Evolutionary conservation across 2,329 filamentous ascomycete species (phyloP), one percentile per base, ranked within the genome.

Genomic region (Ophiostoma sp.): DNA sequence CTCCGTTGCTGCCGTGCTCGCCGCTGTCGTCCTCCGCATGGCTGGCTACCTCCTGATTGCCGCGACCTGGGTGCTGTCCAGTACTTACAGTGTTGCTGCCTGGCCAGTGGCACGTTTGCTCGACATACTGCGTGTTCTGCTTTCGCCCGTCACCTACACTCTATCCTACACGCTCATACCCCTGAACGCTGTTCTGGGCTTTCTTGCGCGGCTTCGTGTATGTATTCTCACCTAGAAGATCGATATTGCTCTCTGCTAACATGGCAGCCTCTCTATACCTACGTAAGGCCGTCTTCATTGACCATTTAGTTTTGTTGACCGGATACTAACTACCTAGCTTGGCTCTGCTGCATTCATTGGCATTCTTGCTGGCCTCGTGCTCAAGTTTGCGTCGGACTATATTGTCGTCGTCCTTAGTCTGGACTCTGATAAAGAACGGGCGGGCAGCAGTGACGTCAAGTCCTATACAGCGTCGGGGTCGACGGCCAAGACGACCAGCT

Each of bases 321-420:
- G 38, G 9, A 40, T n/a, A 63, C 58, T 63, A 42, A 63, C 58
- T n/a, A n/a, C 2, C 11, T 45, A 68, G 60, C 69, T 93, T 64
- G 87, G 87, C 65, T 83, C 87, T 38, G 91, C 90, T 7, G 82
- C 85, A 44, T 77, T 90, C 18, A 81, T 92, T 66, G 91, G 91
- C n/a, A 78, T 88, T 66, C 66, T 85, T 11, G 80, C 87, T 41
- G 91, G 90, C 66, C 76, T 87, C 66, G 72, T 84, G 18, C 76
- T 93, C 60, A 83, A 85, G 74, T 77, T 85, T 67, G 80, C 82
- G 18, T 88, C 87, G 69, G 80, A 79, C 68, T 74, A 84, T 69
- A 76, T 90, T 66, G 81, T 84, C 5, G 80, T 84, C 1, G 72
- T 82, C 1, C 79, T 87, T 69, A 79, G 80, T 67, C 77, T 84